Conservation (phyloP, 352 stramenopile species). For the Lagenidium giganteum region DNA sequence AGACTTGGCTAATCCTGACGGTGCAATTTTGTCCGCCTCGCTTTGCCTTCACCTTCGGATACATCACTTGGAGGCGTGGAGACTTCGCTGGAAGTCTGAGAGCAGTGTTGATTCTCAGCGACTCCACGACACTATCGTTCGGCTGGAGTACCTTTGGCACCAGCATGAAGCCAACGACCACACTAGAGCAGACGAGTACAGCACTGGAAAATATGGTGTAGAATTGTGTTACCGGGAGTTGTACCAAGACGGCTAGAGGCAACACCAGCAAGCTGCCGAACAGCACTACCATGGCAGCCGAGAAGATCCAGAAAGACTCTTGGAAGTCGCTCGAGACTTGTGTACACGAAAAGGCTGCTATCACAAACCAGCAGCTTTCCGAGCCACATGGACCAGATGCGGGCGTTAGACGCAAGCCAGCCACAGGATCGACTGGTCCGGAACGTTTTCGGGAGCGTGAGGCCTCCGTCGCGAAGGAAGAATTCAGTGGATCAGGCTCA, state of each 20-base stretch:
- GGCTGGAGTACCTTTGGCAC: constrained; percentile 27
- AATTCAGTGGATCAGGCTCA: constrained; percentile 20
- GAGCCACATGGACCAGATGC: constrained; percentile 37
- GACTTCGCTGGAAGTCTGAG: too few relatives aligned
- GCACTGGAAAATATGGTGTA: constrained; percentile 32
- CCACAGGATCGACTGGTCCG: constrained; percentile 30
- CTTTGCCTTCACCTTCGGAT: too few relatives aligned
- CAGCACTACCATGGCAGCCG: constrained; percentile 29
- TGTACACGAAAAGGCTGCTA: constrained; percentile 29
- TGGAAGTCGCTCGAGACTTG: constrained; percentile 43
- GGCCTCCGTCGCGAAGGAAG: constrained; percentile 33
- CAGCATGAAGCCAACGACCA: constrained; percentile 32
- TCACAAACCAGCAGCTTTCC: constrained; percentile 24
- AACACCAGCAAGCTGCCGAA: constrained; percentile 33
- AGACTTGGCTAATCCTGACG: too few relatives aligned
- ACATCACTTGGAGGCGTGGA: too few relatives aligned
- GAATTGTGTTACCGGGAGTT: constrained; percentile 24
- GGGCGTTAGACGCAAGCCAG: constrained; percentile 25
- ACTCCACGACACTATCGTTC: too few relatives aligned
- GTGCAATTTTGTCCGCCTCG: too few relatives aligned
- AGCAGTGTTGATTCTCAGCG: too few relatives aligned
- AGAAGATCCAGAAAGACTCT: constrained; percentile 49
- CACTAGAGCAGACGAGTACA: constrained; percentile 18
- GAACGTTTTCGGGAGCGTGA: constrained; percentile 17
- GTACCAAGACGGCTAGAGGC: constrained; percentile 39